Base-by-base conservation (phyloP, 495 filamentous ascomycete species). In the Penicillium riverlandense region DNA sequence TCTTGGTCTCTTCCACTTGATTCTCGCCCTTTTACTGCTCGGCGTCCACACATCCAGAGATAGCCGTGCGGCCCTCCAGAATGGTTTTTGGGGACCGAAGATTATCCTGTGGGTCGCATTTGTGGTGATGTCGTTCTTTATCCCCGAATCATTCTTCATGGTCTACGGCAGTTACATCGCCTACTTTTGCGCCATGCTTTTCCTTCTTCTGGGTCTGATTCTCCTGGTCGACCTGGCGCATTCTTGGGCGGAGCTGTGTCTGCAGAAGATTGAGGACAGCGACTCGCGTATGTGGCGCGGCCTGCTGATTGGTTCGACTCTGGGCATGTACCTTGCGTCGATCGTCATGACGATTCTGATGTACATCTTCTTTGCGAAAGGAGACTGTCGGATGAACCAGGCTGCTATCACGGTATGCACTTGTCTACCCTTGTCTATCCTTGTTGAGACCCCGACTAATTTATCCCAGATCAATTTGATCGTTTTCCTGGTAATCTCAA, bases 181-280 rank as follows among this genome's bases (percentile, higher is more conserved):
- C 35, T 78, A 95, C 41, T 65, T 87, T 40, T 84, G 86, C 51
- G 92, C 92, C 37, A 92, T 95, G 74, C 74, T 96, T 32, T 98
- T 98, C 77, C 76, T 98, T 8, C 77, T 98, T 3, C 77, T 98
- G 35, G 92, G 92, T 27, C 74, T 98, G 43, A 86, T 97, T 42
- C 79, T 98, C 15, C 71, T 98, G 34, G 91, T 98, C 31, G 92
- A 98, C 47, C 78, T 98, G 43, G 92, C 92, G 6, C 94, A 98
- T 61, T 86, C 86, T n/a, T 97, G 91, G 89, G 92, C 92, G 13
- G 92, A 98, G 62, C 84, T 91, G 57, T 97, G 94, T 62, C 76
- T 97, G 38, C 79, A 83, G 50, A 89, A 92, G 72, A 96, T 98
- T 49, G 94, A 97, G 54, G 79, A 86, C 35, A 82, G 76, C 44